phyloP scores from a whole-genome alignment of 2,329 filamentous ascomycete species.

The Chrysoporthe cubensis region DNA sequence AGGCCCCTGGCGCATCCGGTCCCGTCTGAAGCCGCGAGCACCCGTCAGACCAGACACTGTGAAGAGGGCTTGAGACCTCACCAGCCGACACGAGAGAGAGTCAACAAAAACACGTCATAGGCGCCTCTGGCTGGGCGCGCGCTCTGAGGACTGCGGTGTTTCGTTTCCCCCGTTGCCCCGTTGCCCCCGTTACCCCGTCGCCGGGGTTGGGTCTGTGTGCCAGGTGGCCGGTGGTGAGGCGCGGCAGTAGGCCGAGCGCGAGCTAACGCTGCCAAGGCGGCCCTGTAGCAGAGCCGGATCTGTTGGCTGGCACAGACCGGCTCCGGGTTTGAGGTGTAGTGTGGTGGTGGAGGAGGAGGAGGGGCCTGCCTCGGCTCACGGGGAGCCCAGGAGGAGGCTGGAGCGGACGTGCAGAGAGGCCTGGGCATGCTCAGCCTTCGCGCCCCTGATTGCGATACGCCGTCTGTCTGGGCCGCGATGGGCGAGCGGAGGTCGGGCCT shows the following conservation, averaged over 20 bases:
- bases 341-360: conserved; percentile 4
- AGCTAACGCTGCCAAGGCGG: conserved; percentile 3
- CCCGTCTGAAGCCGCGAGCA: conserved; percentile 16
- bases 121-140: conserved; percentile 3
- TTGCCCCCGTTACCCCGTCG: not conserved
- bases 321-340: conserved; percentile 14
- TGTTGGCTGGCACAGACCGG: conserved; percentile 12
- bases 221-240: conserved; percentile 10
- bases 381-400: conserved; percentile 9
- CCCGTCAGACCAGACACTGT: conserved; percentile 10
- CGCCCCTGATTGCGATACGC: not conserved
- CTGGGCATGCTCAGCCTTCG: not conserved
- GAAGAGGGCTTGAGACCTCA: not conserved
- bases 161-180: conserved; percentile 20
- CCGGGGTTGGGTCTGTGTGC: not conserved
- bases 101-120: conserved; percentile 22
- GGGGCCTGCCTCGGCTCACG: conserved; percentile 5
- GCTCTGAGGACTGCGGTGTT: conserved; percentile 20
- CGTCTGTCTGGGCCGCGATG: not conserved
- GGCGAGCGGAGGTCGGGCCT: not conserved
- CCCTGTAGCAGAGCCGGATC: not conserved
- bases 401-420: conserved; percentile 6
- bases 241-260: conserved; percentile 10
- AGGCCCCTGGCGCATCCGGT: not conserved
- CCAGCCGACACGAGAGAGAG: not conserved